Conservation (phyloP, 257 asterid species). For the Eucommia ulmoides region DNA sequence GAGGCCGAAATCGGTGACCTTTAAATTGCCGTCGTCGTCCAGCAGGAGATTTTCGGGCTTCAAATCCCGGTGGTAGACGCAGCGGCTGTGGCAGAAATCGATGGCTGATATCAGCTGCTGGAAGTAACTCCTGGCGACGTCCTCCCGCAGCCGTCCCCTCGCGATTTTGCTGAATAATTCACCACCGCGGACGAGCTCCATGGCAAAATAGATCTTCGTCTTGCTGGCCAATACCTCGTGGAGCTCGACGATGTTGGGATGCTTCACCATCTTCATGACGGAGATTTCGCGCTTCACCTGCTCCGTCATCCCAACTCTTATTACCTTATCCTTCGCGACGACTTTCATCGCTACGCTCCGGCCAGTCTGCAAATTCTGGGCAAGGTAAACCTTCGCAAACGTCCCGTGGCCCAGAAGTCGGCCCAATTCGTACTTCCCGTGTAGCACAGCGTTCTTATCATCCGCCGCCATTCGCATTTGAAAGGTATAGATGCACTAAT, state of each 20-base stretch:
- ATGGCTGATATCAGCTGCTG: constrained; percentile 42
- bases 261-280: constrained; percentile 43
- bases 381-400: constrained; percentile 42
- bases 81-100: constrained; percentile 46
- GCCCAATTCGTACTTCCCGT: constrained; percentile 49
- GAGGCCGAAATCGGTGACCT: constrained; percentile 44
- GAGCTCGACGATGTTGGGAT: constrained; percentile 41
- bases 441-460: constrained; percentile 42
- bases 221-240: constrained; percentile 56
- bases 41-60: constrained; percentile 38
- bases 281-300: constrained; percentile 51
- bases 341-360: constrained; percentile 44
- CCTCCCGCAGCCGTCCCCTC: constrained; percentile 35
- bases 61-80: constrained; percentile 43
- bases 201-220: constrained; percentile 37
- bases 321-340: constrained; percentile 42
- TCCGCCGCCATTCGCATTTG: too few species aligned
- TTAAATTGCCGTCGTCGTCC: constrained; percentile 36
- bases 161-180: constrained; percentile 35
- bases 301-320: constrained; percentile 48
- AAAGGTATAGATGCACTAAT: too few species aligned
- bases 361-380: constrained; percentile 34
- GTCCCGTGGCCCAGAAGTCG: constrained; percentile 49
- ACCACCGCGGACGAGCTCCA: constrained; percentile 46
- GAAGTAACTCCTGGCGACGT: constrained; percentile 36